A percentile compares a stretch with the other conserved stretches of the same genome.
Conservation (phyloP, 306 rosid species). For the Leucaena leucocephala region DNA sequence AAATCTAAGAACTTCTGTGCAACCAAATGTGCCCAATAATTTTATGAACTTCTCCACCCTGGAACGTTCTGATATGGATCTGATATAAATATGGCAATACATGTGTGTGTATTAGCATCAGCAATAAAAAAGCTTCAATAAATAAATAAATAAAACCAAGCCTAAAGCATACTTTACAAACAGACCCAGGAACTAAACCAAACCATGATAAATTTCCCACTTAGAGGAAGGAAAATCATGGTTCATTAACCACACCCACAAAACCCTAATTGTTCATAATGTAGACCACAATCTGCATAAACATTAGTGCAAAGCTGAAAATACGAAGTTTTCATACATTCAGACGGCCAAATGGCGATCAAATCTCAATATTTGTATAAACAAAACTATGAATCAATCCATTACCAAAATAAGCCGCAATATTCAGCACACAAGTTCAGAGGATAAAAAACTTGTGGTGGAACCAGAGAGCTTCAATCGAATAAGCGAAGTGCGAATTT, state of each 20-base stretch:
- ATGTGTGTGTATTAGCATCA: constrained; percentile 16
- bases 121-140: neutral
- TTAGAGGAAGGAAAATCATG: neutral
- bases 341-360: constrained; percentile 13
- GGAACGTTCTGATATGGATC: constrained; percentile 45
- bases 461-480: constrained; percentile 36
- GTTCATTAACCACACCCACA: neutral
- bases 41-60: constrained; percentile 38
- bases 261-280: constrained; percentile 46
- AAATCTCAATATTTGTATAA: neutral
- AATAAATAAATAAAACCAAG: constrained; percentile 1
- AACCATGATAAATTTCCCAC: constrained; percentile 9
- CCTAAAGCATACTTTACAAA: neutral
- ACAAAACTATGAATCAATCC: neutral
- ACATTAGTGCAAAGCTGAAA: constrained; percentile 7
- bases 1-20: constrained; percentile 31
- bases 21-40: constrained; percentile 34
- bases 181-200: constrained; percentile 18
- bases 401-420: constrained; percentile 16
- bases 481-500: neutral
- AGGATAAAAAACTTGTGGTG: constrained; percentile 6
- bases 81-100: constrained; percentile 30
- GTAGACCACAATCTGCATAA: constrained; percentile 7
- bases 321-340: neutral
- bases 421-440: neutral